Evolutionary conservation across 177 flowering plant genomes (phyloP).

Genomic region (Vitis hybrid): DNA sequence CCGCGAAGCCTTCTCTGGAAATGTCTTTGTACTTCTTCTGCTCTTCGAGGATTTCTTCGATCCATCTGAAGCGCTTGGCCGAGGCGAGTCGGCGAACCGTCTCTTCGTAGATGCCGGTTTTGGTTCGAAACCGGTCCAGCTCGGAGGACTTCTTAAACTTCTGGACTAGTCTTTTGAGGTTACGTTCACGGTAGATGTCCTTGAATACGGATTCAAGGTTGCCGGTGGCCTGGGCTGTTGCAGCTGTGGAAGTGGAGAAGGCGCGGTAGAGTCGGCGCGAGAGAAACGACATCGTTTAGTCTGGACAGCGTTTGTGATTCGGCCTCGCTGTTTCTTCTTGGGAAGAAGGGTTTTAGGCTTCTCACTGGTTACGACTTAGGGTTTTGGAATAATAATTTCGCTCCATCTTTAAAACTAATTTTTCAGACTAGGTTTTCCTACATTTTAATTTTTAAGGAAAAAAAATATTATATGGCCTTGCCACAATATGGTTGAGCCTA

Average conservation of each 20-base stretch:
- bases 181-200: conserved; percentile 37
- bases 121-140: conserved; percentile 34
- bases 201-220: conserved; percentile 9
- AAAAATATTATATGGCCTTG: too few relatives aligned
- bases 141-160: conserved; percentile 48
- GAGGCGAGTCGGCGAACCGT: conserved; percentile 53
- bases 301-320: background rate
- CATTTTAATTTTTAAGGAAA: too few relatives aligned
- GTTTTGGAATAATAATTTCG: too few relatives aligned
- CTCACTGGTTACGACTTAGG: background rate
- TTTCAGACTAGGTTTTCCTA: too few relatives aligned
- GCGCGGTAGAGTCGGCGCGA: conserved; percentile 33
- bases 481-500: too few relatives aligned
- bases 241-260: conserved; percentile 24
- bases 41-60: conserved; percentile 60
- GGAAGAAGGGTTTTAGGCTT: background rate
- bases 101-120: conserved; percentile 31
- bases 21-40: conserved; percentile 52
- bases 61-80: conserved; percentile 26
- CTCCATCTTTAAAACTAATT: too few relatives aligned
- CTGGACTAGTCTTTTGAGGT: conserved; percentile 36
- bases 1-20: conserved; percentile 45
- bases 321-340: background rate
- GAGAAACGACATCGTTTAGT: conserved; percentile 27
- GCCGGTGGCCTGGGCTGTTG: conserved; percentile 1